These are phyloP conservation scores for Trichosanthes cucumerina DNA, from an alignment of 306 rosid species.

Conservation along the genomic window DNA sequence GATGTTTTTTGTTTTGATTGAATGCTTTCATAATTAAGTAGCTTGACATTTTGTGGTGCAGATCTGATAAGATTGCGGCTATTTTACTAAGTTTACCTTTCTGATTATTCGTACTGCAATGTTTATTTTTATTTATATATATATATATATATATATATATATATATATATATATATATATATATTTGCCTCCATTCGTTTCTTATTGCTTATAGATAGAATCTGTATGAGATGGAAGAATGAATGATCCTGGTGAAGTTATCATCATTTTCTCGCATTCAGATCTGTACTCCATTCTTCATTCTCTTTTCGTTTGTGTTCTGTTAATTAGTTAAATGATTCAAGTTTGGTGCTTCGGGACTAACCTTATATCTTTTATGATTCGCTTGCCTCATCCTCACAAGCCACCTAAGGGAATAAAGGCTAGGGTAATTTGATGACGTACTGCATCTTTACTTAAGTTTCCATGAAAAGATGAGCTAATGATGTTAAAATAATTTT, in stretches of 20 bases:
- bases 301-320: not conserved
- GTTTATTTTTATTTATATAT: no score
- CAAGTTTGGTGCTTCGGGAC: not conserved
- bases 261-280: not conserved
- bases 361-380: not conserved
- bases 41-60: not conserved
- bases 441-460: not conserved
- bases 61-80: not conserved
- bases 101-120: not conserved
- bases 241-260: not conserved
- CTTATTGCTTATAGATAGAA: not conserved
- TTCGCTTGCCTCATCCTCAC: not conserved
- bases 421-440: not conserved
- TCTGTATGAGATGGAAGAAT: not conserved
- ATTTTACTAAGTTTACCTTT: not conserved
- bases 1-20: not conserved
- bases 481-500: not conserved
- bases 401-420: not conserved
- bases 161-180: no score
- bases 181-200: not conserved
- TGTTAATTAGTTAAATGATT: not conserved
- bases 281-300: not conserved
- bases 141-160: no score
- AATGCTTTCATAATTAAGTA: not conserved
- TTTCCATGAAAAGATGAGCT: not conserved